phyloP scores from a whole-genome alignment of 768 basidiomycete species.

The Lepiota subincarnata region DNA sequence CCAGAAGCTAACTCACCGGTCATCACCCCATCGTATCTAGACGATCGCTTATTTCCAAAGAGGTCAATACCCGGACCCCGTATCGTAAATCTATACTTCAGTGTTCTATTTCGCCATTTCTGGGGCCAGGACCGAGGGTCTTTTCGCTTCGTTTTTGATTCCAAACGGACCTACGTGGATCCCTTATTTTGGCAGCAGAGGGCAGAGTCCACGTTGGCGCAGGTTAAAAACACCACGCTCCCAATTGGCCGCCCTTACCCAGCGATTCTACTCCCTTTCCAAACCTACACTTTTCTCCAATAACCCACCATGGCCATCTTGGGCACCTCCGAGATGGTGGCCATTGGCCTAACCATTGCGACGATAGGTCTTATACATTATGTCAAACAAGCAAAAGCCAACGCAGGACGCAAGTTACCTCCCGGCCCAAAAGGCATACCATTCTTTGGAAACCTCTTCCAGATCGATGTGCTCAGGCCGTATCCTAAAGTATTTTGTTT shows the following conservation, averaged over 20 bases:
- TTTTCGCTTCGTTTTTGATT: background rate
- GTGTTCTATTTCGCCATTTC: background rate
- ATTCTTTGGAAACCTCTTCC: constrained; percentile 29
- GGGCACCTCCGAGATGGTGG: background rate
- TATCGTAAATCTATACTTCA: background rate
- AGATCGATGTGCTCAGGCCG: constrained; percentile 23
- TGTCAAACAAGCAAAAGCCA: constrained; percentile 3
- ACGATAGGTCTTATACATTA: background rate
- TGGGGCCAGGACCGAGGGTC: background rate
- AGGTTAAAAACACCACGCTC: constrained; percentile 8
- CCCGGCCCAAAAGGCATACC: constrained; percentile 27
- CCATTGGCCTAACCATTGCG: constrained; percentile 5
- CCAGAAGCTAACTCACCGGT: too few species aligned
- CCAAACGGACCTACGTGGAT: background rate
- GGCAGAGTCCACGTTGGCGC: background rate
- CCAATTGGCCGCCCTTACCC: background rate
- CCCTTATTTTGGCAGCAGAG: background rate
- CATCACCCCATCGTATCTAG: background rate
- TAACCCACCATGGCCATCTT: background rate
- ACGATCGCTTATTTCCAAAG: background rate
- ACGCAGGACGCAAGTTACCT: constrained; percentile 17
- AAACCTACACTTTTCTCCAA: background rate
- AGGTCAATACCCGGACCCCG: background rate
- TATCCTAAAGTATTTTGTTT: constrained; percentile 19
- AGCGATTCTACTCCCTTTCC: background rate